Base-by-base conservation (phyloP, 78 protist species). In the Polysphondylium violaceum region DNA sequence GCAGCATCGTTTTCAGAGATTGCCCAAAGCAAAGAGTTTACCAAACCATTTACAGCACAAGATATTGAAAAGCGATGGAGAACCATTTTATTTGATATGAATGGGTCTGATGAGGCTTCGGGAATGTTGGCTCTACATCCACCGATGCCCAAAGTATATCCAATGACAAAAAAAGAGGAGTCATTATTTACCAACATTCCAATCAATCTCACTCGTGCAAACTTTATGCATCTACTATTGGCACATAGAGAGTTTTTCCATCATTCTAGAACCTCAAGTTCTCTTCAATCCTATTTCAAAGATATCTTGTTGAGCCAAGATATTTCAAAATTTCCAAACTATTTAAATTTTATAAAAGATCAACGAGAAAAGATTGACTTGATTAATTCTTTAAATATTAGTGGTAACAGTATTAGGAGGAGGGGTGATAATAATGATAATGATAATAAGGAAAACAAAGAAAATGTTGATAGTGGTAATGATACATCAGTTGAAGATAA, bases 51-150 rank as follows among this genome's bases (percentile, higher is more conserved):
- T 40, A 81, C 89, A 51, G 21, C 59, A 14, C 50, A 64, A 14
- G 72, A 81, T 2, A 50, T 81, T 33, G 67, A 64, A 40, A 19
- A 51, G 3, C 64, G 89, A 21, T 81, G 89, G 89, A 35, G n/a
- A 53, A 17, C 58, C 35, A 29, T 81, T n/a, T 29, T 81, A 3
- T 56, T 55, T 17, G 72, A 81, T 68, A n/a, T 23, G 1, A 35
- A 81, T 27, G 25, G 58, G 17, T 44, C 89, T 25, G 77, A 68
- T 47, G 89, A 81, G 36, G 76, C 71, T 0, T 27, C 77, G 3
- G 51, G 71, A 6, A 21, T 68, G 41, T 68, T 81, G 41, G 89
- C 61, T 29, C 23, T 78, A 4, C 17, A 64, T 65, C 53, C 74
- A 64, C 64, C 21, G 25, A 27, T 33, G 50, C 53, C 83, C 33